Evolutionary conservation across 2,329 filamentous ascomycete species (phyloP).

Genomic region (Metarhizium album): DNA sequence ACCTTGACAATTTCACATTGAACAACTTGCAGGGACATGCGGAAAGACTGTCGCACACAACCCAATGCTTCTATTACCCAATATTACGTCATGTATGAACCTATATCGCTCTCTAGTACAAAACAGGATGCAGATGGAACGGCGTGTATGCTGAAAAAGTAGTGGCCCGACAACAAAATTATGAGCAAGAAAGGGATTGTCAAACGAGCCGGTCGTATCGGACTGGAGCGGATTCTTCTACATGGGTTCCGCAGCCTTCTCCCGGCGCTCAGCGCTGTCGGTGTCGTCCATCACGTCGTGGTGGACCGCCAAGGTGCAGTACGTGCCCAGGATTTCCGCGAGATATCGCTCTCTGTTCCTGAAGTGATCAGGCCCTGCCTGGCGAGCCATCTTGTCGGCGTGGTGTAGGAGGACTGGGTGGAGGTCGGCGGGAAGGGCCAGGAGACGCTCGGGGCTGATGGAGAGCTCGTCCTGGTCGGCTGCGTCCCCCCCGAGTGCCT

Average conservation of each 20-base stretch:
- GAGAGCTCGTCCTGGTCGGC: slow-evolving; percentile 3
- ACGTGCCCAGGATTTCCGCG: slow-evolving; percentile 14
- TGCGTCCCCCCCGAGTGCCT: slow-evolving; percentile 5
- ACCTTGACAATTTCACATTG: too few relatives aligned
- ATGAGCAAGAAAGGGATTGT: neutral
- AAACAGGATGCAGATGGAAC: too few relatives aligned
- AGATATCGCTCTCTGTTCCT: slow-evolving; percentile 12
- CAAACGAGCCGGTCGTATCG: neutral
- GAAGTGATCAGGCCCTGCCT: slow-evolving; percentile 10
- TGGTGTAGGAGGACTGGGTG: slow-evolving; percentile 8
- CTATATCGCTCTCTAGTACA: too few relatives aligned
- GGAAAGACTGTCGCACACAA: too few relatives aligned
- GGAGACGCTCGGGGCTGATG: slow-evolving; percentile 6
- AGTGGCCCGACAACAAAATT: neutral
- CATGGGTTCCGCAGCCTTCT: neutral
- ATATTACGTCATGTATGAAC: too few relatives aligned
- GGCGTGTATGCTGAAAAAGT: neutral
- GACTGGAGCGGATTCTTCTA: neutral
- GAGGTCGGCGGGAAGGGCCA: slow-evolving; percentile 7
- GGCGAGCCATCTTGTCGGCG: slow-evolving; percentile 7
- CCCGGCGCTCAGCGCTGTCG: neutral
- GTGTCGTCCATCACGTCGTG: neutral
- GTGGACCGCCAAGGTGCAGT: slow-evolving; percentile 2
- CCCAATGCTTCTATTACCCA: too few relatives aligned
- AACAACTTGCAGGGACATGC: too few relatives aligned